Evolutionary conservation across 2,329 filamentous ascomycete species (phyloP).

Genomic region (Monosporascus sp.): DNA sequence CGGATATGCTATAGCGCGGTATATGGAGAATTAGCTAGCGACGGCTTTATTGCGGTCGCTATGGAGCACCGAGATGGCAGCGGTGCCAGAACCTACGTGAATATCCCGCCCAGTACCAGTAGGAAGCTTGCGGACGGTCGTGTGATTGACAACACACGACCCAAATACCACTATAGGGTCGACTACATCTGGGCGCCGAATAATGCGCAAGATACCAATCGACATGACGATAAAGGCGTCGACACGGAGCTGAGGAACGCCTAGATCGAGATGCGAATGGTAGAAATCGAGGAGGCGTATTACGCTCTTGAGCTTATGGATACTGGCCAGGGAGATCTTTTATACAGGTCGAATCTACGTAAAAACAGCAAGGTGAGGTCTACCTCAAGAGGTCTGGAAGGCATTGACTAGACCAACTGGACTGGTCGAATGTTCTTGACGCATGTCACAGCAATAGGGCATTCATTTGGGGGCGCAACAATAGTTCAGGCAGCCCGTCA

Average conservation of each 20-base stretch:
- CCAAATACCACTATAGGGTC: slow-evolving; percentile 40
- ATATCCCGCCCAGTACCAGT: slow-evolving; percentile 40
- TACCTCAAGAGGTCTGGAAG: slow-evolving; percentile 53
- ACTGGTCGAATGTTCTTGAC: slow-evolving; percentile 47
- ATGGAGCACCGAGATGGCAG: slow-evolving; percentile 62
- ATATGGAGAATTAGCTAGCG: slow-evolving; percentile 61
- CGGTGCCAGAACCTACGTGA: slow-evolving; percentile 56
- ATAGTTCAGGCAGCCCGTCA: slow-evolving; percentile 54
- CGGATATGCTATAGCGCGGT: slow-evolving; percentile 57
- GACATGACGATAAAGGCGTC: slow-evolving; percentile 53
- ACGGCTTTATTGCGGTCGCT: slow-evolving; percentile 59
- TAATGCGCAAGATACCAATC: slow-evolving; percentile 43
- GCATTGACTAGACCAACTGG: slow-evolving; percentile 52
- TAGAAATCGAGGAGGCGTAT: slow-evolving; percentile 61
- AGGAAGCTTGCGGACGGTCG: slow-evolving; percentile 27
- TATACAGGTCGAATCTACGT: slow-evolving; percentile 48
- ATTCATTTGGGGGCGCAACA: slow-evolving; percentile 63
- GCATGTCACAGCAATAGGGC: slow-evolving; percentile 57
- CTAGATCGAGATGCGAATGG: slow-evolving; percentile 57
- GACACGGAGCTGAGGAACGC: slow-evolving; percentile 54
- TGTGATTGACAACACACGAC: slow-evolving; percentile 27
- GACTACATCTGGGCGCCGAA: slow-evolving; percentile 62
- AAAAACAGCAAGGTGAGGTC: slow-evolving; percentile 52
- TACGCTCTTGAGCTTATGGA: slow-evolving; percentile 50
- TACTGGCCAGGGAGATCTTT: slow-evolving; percentile 43